These are phyloP conservation scores for Barnettozyma pratensis DNA, from an alignment of 805 yeast genomes.

Conservation along the genomic window DNA sequence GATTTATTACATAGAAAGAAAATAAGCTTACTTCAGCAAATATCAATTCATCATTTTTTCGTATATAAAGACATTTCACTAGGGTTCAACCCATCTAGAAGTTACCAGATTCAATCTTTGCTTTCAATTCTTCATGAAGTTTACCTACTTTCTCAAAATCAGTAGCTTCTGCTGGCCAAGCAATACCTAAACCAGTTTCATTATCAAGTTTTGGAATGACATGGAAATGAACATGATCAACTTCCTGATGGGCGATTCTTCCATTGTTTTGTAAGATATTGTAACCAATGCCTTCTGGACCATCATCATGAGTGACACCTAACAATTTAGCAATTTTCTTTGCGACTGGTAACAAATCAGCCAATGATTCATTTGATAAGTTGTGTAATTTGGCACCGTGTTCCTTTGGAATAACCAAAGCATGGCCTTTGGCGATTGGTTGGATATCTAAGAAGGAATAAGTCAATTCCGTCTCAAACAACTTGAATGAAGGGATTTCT, in stretches of 20 bases:
- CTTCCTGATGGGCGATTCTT: conserved; percentile 90
- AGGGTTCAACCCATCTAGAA: neutral
- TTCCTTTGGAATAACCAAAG: conserved; percentile 84
- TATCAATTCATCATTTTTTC: neutral
- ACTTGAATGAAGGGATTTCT: conserved; percentile 90
- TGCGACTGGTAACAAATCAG: conserved; percentile 82
- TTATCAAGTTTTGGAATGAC: conserved; percentile 82
- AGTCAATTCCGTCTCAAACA: conserved; percentile 76
- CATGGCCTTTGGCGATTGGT: conserved; percentile 87
- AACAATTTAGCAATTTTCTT: conserved; percentile 78
- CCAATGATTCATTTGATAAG: conserved; percentile 84
- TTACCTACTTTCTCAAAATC: conserved; percentile 68
- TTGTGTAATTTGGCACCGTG: conserved; percentile 93
- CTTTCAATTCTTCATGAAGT: conserved; percentile 55
- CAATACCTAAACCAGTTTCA: conserved; percentile 74
- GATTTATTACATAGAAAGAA: conserved; percentile 32
- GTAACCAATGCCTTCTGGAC: conserved; percentile 70
- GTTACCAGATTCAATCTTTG: conserved; percentile 31
- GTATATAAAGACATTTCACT: neutral
- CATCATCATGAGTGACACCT: conserved; percentile 58
- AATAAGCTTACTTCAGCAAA: neutral
- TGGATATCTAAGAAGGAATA: conserved; percentile 90
- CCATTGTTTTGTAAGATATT: conserved; percentile 93
- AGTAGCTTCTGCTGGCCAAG: conserved; percentile 90
- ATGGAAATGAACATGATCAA: conserved; percentile 95